Base-by-base conservation (phyloP, 306 rosid species). In the Begonia fuchsioides region DNA sequence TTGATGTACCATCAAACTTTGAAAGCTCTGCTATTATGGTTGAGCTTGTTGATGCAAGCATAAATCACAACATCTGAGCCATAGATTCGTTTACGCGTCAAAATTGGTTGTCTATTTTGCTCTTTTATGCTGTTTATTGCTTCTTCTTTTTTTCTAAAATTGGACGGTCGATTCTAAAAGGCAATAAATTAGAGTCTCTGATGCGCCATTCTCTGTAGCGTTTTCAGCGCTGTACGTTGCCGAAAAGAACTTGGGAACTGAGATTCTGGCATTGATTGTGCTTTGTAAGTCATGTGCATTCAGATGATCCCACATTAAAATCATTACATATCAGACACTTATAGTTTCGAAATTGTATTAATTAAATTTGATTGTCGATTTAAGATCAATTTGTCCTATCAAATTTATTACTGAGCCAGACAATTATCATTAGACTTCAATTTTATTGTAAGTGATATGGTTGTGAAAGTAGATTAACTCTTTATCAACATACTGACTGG, bases 161-260 rank as follows among this genome's bases (percentile, higher is more conserved):
- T 4, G 1, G 35, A 26, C 7, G 3, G 7, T 14, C 0, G n/a
- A 13, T 39, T 4, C 3, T 3, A 1, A 12, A 58, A 70, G 96
- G 96, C 94, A 83, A 87, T 73, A 80, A 82, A 56, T 82, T 87
- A 87, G 96, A 87, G 96, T 87, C 96, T 71, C 94, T 83, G 87
- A 65, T 58, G 64, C 79, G 68, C 82, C 68, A 15, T 14, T 11
- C 16, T 59, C 48, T 0, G 32, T 82, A 74, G 84, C 44, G 87
- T 12, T 12, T 15, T 57, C 76, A 73, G 96, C 67, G 96, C 96
- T 87, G 75, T 77, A 82, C 94, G 92, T 82, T 87, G 96, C 96
- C 94, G 12, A 87, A 0, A 87, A 0, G 6, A 13, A 77, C 50
- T 53, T 71, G 65, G 86, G 87, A 62, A 17, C 81, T 74, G 69